These are phyloP conservation scores for Ilyonectria destructans DNA, from an alignment of 2,329 filamentous ascomycete species.

Conservation along the genomic window DNA sequence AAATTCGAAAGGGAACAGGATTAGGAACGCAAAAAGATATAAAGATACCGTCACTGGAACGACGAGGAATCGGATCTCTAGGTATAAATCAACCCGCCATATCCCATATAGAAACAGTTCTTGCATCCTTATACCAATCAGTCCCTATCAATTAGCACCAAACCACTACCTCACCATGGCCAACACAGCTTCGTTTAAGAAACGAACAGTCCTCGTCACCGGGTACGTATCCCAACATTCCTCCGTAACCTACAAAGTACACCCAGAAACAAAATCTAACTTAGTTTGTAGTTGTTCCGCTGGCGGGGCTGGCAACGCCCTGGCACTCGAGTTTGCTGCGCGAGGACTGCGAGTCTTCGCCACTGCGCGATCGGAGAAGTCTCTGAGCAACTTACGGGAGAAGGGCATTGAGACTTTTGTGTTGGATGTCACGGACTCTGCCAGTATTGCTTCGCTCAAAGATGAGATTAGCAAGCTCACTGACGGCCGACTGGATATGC, in stretches of 20 bases:
- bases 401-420: conserved; percentile 27
- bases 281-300: conserved; percentile 18
- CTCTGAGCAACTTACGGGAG: conserved; percentile 2
- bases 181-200: too few relatives aligned
- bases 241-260: too few relatives aligned
- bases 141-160: too few relatives aligned
- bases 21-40: too few relatives aligned
- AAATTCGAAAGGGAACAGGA: too few relatives aligned
- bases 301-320: conserved; percentile 23
- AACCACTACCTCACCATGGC: too few relatives aligned
- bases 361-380: conserved; percentile 19
- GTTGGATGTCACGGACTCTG: conserved; percentile 18
- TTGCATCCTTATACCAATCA: too few relatives aligned
- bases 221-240: not conserved
- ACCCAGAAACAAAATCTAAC: not conserved
- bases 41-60: too few relatives aligned
- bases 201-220: conserved; percentile 3
- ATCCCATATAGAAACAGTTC: too few relatives aligned
- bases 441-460: conserved; percentile 15
- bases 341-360: conserved; percentile 33
- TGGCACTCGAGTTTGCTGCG: conserved; percentile 22
- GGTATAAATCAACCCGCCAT: too few relatives aligned
- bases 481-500: conserved; percentile 12
- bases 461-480: conserved; percentile 5
- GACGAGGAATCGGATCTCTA: too few relatives aligned